Percentiles rank a stretch among this genome's conserved stretches.
phyloP scores from a whole-genome alignment of 805 yeast genomes.

The Monosporozyma unispora region DNA sequence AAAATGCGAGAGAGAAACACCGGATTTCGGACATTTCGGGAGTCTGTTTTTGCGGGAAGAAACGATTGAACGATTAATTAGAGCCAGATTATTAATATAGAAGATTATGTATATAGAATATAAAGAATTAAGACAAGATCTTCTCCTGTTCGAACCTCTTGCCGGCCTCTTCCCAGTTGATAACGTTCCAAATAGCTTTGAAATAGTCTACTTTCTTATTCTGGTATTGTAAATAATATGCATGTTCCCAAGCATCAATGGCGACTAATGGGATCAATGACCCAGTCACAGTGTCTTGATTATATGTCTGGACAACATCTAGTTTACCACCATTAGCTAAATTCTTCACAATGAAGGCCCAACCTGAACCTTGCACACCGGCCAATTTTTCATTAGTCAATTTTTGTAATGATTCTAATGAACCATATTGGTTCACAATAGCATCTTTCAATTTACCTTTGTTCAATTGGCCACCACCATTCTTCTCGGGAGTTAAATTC shows the following conservation, averaged over 20 bases:
- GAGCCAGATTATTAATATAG: no score
- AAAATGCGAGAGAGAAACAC: neutral
- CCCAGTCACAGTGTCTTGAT: conserved; percentile 80
- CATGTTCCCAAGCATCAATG: conserved; percentile 96
- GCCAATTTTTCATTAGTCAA: conserved; percentile 65
- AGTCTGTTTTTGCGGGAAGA: neutral
- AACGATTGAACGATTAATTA: no score
- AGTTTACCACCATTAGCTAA: conserved; percentile 55
- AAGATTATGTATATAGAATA: no score
- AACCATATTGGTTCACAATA: conserved; percentile 57
- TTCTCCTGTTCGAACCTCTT: conserved; percentile 42
- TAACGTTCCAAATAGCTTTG: conserved; percentile 88
- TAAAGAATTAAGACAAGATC: neutral
- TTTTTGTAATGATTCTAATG: conserved; percentile 56
- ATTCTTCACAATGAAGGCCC: conserved; percentile 88
- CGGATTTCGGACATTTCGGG: neutral
- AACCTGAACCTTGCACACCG: conserved; percentile 89
- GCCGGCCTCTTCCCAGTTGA: conserved; percentile 89
- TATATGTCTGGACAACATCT: conserved; percentile 71
- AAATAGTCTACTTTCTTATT: conserved; percentile 87
- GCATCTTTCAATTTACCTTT: conserved; percentile 51
- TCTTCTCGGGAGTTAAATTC: conserved; percentile 65
- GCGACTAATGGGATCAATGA: conserved; percentile 69
- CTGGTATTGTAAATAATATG: conserved; percentile 87
- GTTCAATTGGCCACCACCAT: conserved; percentile 62